phyloP scores from a whole-genome alignment of 306 rosid species.

The Medicago arabica region DNA sequence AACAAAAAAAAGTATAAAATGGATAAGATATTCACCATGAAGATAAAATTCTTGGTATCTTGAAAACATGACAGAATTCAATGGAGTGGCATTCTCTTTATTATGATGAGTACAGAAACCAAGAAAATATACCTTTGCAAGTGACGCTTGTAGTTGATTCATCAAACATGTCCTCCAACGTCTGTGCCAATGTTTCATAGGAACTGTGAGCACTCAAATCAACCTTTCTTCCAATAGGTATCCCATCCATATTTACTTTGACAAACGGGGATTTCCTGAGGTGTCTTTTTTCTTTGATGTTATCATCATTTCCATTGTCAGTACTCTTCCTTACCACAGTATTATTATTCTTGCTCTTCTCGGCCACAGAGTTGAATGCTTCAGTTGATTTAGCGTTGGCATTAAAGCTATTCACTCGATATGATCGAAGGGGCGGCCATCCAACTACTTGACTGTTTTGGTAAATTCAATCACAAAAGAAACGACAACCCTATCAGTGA shows the following conservation, averaged over 20 bases:
- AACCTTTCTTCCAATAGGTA: conserved; percentile 88
- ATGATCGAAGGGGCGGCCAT: conserved; percentile 91
- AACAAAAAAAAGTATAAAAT: not conserved
- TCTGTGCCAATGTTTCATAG: conserved; percentile 72
- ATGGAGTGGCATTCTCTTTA: too few relatives aligned
- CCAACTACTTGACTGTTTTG: conserved; percentile 88
- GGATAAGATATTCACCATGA: not conserved
- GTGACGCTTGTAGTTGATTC: conserved; percentile 56
- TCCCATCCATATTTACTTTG: conserved; percentile 95
- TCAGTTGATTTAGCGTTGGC: conserved; percentile 67
- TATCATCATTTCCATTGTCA: conserved; percentile 50
- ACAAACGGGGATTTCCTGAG: conserved; percentile 65
- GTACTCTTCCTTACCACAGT: conserved; percentile 39
- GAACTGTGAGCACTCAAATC: conserved; percentile 78
- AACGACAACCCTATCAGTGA: conserved; percentile 39
- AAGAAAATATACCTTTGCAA: conserved; percentile 59
- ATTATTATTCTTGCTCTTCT: conserved; percentile 52
- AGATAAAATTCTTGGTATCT: not conserved
- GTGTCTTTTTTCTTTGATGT: conserved; percentile 55
- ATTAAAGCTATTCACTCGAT: conserved; percentile 79
- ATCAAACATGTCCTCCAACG: conserved; percentile 84
- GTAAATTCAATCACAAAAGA: conserved; percentile 47
- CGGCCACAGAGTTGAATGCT: conserved; percentile 54
- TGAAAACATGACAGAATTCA: not conserved
- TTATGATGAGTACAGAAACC: not conserved